Conservation (phyloP, 768 basidiomycete species). For the Phanerochaete carnosa region DNA sequence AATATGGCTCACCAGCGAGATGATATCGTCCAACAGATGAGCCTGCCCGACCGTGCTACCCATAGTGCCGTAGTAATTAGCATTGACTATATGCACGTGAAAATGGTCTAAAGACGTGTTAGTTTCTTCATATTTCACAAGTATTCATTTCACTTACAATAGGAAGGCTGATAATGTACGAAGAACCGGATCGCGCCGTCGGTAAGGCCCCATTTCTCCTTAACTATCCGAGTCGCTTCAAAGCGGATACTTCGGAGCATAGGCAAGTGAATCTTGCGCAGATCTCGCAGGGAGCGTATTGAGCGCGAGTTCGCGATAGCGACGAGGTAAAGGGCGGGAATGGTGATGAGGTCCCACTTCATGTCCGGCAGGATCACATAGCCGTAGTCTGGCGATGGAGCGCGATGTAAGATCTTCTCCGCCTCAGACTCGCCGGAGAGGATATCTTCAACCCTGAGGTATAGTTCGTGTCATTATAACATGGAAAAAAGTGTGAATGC, state of each 20-base stretch:
- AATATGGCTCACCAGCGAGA: slow-evolving; percentile 61
- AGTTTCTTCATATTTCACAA: background rate
- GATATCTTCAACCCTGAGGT: slow-evolving; percentile 79
- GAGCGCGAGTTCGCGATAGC: slow-evolving; percentile 63
- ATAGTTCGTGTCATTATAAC: background rate
- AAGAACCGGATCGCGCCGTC: slow-evolving; percentile 69
- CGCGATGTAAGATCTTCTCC: slow-evolving; percentile 65
- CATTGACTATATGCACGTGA: slow-evolving; percentile 89
- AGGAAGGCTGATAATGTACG: slow-evolving; percentile 94
- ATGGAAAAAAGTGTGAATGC: background rate
- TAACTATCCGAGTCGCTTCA: slow-evolving; percentile 49
- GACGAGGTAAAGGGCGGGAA: slow-evolving; percentile 82
- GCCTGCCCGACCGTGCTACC: slow-evolving; percentile 89
- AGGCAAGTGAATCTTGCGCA: slow-evolving; percentile 58
- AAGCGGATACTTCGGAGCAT: slow-evolving; percentile 65
- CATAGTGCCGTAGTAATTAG: slow-evolving; percentile 52
- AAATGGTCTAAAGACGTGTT: slow-evolving; percentile 67
- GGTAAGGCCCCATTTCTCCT: slow-evolving; percentile 63
- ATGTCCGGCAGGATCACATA: slow-evolving; percentile 91
- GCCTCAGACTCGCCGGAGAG: slow-evolving; percentile 73
- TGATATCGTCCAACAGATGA: slow-evolving; percentile 89
- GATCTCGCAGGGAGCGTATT: slow-evolving; percentile 75
- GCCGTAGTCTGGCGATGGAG: slow-evolving; percentile 42
- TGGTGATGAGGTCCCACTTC: slow-evolving; percentile 87
- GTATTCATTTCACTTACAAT: slow-evolving; percentile 63